Evolutionary conservation across 768 basidiomycete species (phyloP).

Genomic region (Piloderma croceum): DNA sequence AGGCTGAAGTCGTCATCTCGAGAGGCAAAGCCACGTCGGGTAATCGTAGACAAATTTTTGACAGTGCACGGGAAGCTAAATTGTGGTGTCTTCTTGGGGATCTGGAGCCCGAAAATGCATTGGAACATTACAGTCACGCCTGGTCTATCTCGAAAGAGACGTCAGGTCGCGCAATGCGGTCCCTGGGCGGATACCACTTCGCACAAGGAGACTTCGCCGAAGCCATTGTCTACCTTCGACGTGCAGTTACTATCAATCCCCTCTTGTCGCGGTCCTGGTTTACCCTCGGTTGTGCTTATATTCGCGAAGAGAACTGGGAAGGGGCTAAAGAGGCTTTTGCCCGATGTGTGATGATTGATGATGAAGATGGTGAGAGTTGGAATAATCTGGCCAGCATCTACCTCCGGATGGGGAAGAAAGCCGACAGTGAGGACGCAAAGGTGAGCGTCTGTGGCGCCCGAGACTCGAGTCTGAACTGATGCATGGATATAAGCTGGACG

Average conservation of each 20-base stretch:
- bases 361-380: conserved; percentile 98
- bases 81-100: conserved; percentile 95
- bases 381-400: conserved; percentile 95
- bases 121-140: conserved; percentile 72
- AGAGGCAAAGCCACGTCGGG: conserved; percentile 49
- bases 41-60: conserved; percentile 40
- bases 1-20: conserved; percentile 66
- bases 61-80: conserved; percentile 77
- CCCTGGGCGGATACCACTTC: conserved; percentile 82
- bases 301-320: conserved; percentile 80
- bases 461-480: no score
- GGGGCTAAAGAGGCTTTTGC: conserved; percentile 79
- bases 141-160: conserved; percentile 78
- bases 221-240: conserved; percentile 61
- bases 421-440: conserved; percentile 25
- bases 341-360: conserved; percentile 85
- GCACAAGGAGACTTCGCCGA: conserved; percentile 55
- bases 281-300: conserved; percentile 86
- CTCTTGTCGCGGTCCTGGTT: conserved; percentile 89
- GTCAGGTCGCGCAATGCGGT: conserved; percentile 88
- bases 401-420: conserved; percentile 58
- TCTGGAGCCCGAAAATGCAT: conserved; percentile 67
- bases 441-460: conserved; percentile 15
- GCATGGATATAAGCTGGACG: background rate
- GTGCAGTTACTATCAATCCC: conserved; percentile 85